Evolutionary conservation across 2,329 filamentous ascomycete species (phyloP), one percentile per base, ranked within the genome.

Genomic region (Colletotrichum sp.): DNA sequence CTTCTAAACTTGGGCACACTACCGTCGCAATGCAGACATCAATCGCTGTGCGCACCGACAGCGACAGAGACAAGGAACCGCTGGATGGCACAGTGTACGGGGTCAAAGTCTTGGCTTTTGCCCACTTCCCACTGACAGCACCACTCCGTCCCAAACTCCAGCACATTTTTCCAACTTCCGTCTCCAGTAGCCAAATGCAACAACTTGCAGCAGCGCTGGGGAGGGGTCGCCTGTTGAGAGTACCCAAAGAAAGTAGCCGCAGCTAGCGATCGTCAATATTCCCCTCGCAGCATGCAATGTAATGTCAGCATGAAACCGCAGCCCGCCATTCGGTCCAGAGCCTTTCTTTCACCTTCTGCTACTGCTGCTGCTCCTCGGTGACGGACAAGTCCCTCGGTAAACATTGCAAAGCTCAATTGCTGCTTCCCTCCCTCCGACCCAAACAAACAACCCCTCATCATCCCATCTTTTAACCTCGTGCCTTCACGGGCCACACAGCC

Each of bases 241-340:
- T 25, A n/a, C n/a, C n/a, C n/a, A n/a, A n/a, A n/a, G n/a, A 57
- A 12, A 6, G 12, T 25, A 13, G n/a, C 25, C 65, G 32, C 22
- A 22, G 65, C 16, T 39, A 2, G 22, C 36, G 36, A 39, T 66
- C 36, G 25, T 29, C n/a, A 27, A 63, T 52, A 52, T 52, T 63
- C 59, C 22, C 52, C 52, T 36, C 66, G 66, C 71, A 65, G 57
- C 66, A 74, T 74, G 71, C 71, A 74, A 70, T 49, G 71, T 70
- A 70, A 70, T 74, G 71, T 70, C 57, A 74, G 71, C 71, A 59
- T 70, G 71, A 71, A 74, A 74, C 67, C 30, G 32, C 32, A 71
- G 57, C 71, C 27, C 32, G 55, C 72, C 25, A 63, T 75, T 68
- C 62, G 72, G 62, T 52, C 71, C 62, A 63, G 67, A 39, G 55